These are phyloP conservation scores for Eucalyptus curtisii DNA, from an alignment of 345 rosid species.

Conservation along the genomic window DNA sequence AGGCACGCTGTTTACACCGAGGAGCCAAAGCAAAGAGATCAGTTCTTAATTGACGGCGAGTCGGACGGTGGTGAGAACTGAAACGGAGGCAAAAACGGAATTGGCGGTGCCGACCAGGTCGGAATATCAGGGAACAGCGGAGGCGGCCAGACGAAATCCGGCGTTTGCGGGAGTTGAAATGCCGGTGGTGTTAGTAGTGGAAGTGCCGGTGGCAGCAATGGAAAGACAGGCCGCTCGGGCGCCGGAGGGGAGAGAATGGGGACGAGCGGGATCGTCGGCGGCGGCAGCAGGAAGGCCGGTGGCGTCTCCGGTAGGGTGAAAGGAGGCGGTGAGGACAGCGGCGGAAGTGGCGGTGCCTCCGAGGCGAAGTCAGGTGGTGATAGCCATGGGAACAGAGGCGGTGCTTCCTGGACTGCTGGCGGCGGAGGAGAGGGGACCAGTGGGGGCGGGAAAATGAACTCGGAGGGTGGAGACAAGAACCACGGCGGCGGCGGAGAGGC, in stretches of 20 bases:
- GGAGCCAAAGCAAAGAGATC: background rate
- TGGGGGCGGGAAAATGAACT: background rate
- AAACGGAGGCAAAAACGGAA: background rate
- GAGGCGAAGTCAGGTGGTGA: background rate
- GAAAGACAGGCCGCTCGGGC: background rate
- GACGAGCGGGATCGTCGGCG: background rate
- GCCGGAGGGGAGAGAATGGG: background rate
- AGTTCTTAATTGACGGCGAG: background rate
- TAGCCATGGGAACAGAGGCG: background rate
- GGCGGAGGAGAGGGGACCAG: conserved; percentile 7
- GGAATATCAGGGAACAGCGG: background rate
- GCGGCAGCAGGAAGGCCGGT: background rate
- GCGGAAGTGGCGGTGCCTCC: background rate
- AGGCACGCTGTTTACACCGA: background rate
- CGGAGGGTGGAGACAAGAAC: background rate
- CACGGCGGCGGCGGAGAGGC: background rate
- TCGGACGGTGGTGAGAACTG: background rate
- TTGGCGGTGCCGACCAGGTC: background rate
- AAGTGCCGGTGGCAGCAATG: background rate
- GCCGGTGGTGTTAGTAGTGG: background rate
- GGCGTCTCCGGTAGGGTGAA: background rate
- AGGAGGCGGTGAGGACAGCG: background rate
- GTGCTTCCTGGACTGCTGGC: background rate
- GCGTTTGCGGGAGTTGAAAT: background rate
- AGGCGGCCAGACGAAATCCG: background rate